Percentiles rank a stretch among this genome's conserved stretches.
Evolutionary conservation across 352 stramenopile genomes (phyloP).

Genomic region (Phytophthora citrophthora): DNA sequence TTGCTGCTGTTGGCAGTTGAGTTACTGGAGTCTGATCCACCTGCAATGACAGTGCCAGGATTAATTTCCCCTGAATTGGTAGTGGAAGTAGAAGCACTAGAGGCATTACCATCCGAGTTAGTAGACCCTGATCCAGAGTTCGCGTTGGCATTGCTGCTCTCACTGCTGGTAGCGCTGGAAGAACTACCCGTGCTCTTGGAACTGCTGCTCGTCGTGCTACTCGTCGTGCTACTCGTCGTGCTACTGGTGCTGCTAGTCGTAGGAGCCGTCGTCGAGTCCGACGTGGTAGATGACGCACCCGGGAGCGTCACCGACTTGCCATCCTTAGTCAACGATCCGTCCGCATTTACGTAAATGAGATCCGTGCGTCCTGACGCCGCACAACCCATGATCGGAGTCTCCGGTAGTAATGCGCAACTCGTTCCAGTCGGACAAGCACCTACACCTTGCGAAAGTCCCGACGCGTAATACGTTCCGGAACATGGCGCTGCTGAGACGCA

Average conservation of each 20-base stretch:
- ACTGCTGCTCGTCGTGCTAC: constrained; percentile 4
- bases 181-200: constrained; percentile 5
- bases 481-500: constrained; percentile 63
- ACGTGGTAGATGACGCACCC: constrained; percentile 6
- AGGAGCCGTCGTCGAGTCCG: constrained; percentile 8
- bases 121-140: constrained; percentile 12
- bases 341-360: constrained; percentile 74
- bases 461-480: constrained; percentile 63
- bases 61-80: constrained; percentile 21
- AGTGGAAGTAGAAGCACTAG: constrained; percentile 8
- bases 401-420: constrained; percentile 65
- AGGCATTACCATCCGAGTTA: constrained; percentile 19
- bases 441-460: constrained; percentile 51
- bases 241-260: constrained; percentile 14
- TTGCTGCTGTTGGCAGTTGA: constrained; percentile 18
- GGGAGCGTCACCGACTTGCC: constrained; percentile 40
- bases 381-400: constrained; percentile 75
- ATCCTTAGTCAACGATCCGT: constrained; percentile 64
- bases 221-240: constrained; percentile 12
- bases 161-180: constrained; percentile 5
- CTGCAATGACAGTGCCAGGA: constrained; percentile 28
- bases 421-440: constrained; percentile 60
- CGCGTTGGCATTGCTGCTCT: constrained; percentile 23
- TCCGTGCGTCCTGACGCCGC: constrained; percentile 51
- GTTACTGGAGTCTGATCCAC: constrained; percentile 22